phyloP scores from a whole-genome alignment of 2,329 filamentous ascomycete genomes.

The Curvularia sp. region DNA sequence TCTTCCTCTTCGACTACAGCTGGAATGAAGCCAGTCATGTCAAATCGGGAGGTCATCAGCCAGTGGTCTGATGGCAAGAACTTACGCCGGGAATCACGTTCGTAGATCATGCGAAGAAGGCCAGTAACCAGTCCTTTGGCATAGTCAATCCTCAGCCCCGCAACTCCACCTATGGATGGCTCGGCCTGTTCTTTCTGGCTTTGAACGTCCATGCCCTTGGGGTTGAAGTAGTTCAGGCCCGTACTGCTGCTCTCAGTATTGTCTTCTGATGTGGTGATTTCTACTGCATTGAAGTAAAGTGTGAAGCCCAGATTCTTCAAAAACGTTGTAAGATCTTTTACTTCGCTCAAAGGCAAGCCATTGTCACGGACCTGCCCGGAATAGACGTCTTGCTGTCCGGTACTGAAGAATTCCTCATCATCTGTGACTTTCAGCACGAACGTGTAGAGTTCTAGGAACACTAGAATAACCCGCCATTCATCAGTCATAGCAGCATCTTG shows the following conservation, averaged over 20 bases:
- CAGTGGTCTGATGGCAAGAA: constrained; percentile 88
- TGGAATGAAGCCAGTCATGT: constrained; percentile 86
- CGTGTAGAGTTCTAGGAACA: constrained; percentile 93
- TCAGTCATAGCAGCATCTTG: constrained; percentile 58
- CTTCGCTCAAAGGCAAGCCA: constrained; percentile 72
- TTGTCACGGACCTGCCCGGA: constrained; percentile 58
- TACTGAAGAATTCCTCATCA: constrained; percentile 90
- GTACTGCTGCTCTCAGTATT: constrained; percentile 59
- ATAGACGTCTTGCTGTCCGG: constrained; percentile 47
- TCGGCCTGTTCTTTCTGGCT: constrained; percentile 40
- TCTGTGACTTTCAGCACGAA: constrained; percentile 93
- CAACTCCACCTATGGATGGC: constrained; percentile 65
- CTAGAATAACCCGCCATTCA: constrained; percentile 87
- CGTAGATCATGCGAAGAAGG: constrained; percentile 86
- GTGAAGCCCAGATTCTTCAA: constrained; percentile 91
- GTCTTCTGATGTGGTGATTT: constrained; percentile 60
- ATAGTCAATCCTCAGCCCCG: constrained; percentile 77
- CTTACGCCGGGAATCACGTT: constrained; percentile 85
- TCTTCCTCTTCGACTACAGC: constrained; percentile 90
- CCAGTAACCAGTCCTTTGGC: constrained; percentile 81
- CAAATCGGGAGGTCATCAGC: constrained; percentile 88
- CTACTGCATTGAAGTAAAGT: constrained; percentile 81
- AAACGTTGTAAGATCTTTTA: constrained; percentile 79
- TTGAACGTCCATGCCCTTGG: constrained; percentile 30
- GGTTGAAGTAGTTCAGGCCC: constrained; percentile 47